Conservation (phyloP, 1,284 basidiomycete genomes). For the Ceratobasidium theobromae region DNA sequence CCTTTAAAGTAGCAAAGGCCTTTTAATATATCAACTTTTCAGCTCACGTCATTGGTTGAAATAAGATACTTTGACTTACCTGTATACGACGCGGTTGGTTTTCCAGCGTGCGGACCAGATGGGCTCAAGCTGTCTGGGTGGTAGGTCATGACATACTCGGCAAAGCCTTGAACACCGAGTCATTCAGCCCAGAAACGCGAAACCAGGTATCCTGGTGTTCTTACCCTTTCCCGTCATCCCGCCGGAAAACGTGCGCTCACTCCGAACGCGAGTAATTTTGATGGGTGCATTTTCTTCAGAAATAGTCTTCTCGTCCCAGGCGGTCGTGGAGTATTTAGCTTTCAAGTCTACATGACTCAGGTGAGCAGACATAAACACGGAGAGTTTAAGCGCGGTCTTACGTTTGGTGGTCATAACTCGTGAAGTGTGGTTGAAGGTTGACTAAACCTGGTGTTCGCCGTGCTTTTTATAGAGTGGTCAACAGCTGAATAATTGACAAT, state of each 20-base stretch:
- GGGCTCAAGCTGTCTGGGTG: conserved; percentile 12
- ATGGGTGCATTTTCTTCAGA: conserved; percentile 5
- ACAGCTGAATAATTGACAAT: too few species aligned
- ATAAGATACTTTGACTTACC: background rate
- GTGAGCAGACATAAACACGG: too few species aligned
- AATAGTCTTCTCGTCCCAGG: conserved; percentile 31
- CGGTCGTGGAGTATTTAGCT: conserved; percentile 2
- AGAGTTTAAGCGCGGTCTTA: background rate
- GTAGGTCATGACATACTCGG: conserved; percentile 33
- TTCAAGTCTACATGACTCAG: background rate
- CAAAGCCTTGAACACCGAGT: background rate
- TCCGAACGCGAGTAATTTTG: conserved; percentile 30
- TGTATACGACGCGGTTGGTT: conserved; percentile 24
- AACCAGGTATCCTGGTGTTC: background rate
- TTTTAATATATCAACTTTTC: background rate
- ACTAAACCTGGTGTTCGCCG: too few species aligned
- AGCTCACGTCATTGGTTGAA: background rate
- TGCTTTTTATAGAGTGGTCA: too few species aligned
- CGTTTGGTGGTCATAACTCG: conserved; percentile 13
- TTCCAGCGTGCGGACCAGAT: conserved; percentile 22
- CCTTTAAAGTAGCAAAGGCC: conserved; percentile 30
- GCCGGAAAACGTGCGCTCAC: conserved; percentile 34
- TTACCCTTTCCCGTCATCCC: conserved; percentile 29
- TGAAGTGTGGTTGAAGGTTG: too few species aligned
- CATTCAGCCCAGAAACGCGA: background rate